Conservation (phyloP, 306 rosid genomes). For the Cucurbita maxima region DNA sequence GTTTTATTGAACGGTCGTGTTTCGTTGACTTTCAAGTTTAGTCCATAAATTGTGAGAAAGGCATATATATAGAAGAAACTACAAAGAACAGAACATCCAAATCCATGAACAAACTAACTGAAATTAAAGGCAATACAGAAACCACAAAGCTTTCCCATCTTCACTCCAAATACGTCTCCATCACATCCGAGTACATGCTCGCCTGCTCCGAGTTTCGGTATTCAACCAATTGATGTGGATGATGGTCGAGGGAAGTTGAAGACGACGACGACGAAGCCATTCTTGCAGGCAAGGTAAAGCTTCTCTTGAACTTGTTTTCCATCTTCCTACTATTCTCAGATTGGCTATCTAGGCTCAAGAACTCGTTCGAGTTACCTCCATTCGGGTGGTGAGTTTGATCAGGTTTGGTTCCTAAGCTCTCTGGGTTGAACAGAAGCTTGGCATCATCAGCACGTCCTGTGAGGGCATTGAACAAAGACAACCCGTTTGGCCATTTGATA, state of each 20-base stretch:
- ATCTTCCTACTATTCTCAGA: conserved; percentile 40
- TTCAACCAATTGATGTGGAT: conserved; percentile 40
- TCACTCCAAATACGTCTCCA: conserved; percentile 89
- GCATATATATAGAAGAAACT: neutral
- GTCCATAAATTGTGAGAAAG: neutral
- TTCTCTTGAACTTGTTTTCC: conserved; percentile 69
- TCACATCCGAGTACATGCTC: conserved; percentile 70
- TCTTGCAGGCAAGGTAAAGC: conserved; percentile 69
- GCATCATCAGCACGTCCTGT: conserved; percentile 70
- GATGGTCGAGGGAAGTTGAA: conserved; percentile 69
- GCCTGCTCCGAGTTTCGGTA: conserved; percentile 53
- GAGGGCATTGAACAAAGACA: conserved; percentile 78
- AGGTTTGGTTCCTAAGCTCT: conserved; percentile 38
- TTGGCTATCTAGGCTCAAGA: conserved; percentile 85
- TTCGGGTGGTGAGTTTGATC: conserved; percentile 28
- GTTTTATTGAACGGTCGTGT: neutral
- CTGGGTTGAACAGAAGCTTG: conserved; percentile 70
- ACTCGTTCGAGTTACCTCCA: conserved; percentile 42
- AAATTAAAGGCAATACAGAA: conserved; percentile 2
- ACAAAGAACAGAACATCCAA: neutral
- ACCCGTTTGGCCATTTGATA: conserved; percentile 87
- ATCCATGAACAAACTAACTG: neutral
- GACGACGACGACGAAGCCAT: conserved; percentile 79
- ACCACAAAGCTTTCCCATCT: conserved; percentile 21
- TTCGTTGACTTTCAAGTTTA: too few relatives aligned